A percentile compares a stretch with the other conserved stretches of the same genome.
These are phyloP conservation scores for Fraxinus platypoda DNA, from an alignment of 305 asterid species.

Conservation along the genomic window DNA sequence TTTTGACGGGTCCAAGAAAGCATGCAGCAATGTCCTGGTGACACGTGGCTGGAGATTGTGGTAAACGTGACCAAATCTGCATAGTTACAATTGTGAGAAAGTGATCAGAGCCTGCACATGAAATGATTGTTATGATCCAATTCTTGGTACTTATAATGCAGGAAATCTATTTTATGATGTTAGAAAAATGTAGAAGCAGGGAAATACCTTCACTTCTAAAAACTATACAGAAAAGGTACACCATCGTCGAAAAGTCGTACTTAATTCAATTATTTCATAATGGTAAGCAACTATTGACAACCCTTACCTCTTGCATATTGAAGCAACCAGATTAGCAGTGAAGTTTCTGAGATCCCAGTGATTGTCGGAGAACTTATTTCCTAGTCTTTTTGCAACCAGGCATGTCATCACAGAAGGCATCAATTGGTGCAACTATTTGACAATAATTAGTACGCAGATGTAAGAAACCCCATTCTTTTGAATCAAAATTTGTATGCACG, in stretches of 20 bases:
- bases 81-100: conserved; percentile 9
- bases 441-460: conserved; percentile 16
- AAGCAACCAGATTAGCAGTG: conserved; percentile 78
- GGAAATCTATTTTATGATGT: background rate
- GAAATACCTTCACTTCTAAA: conserved; percentile 17
- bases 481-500: conserved; percentile 2
- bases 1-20: conserved; percentile 82
- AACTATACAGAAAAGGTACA: conserved; percentile 9
- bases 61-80: conserved; percentile 86
- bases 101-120: background rate
- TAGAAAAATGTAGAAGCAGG: background rate
- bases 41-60: conserved; percentile 86
- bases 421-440: conserved; percentile 79
- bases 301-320: conserved; percentile 82
- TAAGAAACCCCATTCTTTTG: conserved; percentile 16
- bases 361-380: conserved; percentile 74
- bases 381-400: conserved; percentile 85
- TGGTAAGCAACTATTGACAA: conserved; percentile 26
- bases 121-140: background rate
- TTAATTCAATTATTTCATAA: background rate
- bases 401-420: conserved; percentile 99
- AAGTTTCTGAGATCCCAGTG: conserved; percentile 95
- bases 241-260: background rate
- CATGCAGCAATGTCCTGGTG: conserved; percentile 70
- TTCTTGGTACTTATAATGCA: background rate